Conservation (phyloP, 2,329 filamentous ascomycete genomes). For the Colletotrichum costaricense region DNA sequence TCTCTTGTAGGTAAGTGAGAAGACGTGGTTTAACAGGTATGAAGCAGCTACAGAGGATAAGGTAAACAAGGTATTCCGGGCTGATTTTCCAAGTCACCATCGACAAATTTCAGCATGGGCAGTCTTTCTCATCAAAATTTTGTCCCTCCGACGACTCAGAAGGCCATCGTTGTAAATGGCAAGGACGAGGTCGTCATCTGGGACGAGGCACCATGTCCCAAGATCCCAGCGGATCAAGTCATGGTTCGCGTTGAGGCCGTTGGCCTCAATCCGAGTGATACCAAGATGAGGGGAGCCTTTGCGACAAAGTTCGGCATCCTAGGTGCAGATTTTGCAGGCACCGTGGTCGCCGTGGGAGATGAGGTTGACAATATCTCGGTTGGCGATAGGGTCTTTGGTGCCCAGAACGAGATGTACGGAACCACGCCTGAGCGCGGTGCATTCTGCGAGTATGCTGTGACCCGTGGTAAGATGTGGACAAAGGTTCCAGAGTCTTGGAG, state of each 20-base stretch:
- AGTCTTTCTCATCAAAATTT: background rate
- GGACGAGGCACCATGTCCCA: background rate
- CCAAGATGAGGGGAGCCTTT: slow-evolving; percentile 39
- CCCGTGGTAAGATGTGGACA: slow-evolving; percentile 50
- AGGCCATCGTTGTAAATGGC: background rate
- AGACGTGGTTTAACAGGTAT: too few relatives aligned
- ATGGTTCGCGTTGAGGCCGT: slow-evolving; percentile 33
- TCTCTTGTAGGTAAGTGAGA: too few relatives aligned
- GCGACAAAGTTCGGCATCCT: slow-evolving; percentile 1
- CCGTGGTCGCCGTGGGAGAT: slow-evolving; percentile 9
- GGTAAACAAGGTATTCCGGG: too few relatives aligned
- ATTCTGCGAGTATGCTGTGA: slow-evolving; percentile 51
- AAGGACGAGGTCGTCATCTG: background rate
- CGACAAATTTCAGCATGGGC: too few relatives aligned
- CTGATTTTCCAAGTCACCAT: too few relatives aligned
- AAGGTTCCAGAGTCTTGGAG: slow-evolving; percentile 54
- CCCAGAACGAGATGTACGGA: slow-evolving; percentile 27
- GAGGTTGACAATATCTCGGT: slow-evolving; percentile 34
- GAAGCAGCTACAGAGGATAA: too few relatives aligned
- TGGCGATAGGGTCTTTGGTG: slow-evolving; percentile 44
- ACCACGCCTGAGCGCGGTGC: slow-evolving; percentile 50
- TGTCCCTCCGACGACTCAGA: background rate
- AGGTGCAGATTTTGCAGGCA: slow-evolving; percentile 46
- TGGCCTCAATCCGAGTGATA: slow-evolving; percentile 44
- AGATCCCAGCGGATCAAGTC: background rate